phyloP scores from a whole-genome alignment of 1,284 basidiomycete genomes.

The Mycosarcoma mackinlayi region DNA sequence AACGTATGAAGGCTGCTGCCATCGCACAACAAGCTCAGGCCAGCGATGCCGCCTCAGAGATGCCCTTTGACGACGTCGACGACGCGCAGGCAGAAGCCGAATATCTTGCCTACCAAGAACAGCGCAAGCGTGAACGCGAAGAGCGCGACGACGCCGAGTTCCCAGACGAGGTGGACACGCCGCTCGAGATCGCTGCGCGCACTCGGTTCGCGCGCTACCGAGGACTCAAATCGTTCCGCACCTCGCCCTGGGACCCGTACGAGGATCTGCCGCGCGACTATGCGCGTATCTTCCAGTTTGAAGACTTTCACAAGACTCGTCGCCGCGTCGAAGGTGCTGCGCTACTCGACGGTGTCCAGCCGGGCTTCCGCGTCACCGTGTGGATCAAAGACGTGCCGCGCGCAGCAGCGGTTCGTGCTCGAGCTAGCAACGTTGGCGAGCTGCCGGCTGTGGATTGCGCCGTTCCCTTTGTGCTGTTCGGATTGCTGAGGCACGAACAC shows the following conservation, averaged over 20 bases:
- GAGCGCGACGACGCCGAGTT: conserved; percentile 80
- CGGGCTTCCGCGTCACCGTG: conserved; percentile 48
- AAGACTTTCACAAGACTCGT: conserved; percentile 89
- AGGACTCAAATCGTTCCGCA: conserved; percentile 90
- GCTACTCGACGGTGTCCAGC: conserved; percentile 56
- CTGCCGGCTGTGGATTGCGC: conserved; percentile 40
- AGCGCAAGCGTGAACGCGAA: conserved; percentile 84
- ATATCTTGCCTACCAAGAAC: conserved; percentile 75
- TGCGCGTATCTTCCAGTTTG: conserved; percentile 94
- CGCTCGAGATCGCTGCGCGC: conserved; percentile 83
- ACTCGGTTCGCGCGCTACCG: conserved; percentile 92
- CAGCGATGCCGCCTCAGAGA: conserved; percentile 26
- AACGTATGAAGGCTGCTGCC: conserved; percentile 78
- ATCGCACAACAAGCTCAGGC: conserved; percentile 66
- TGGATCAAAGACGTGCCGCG: conserved; percentile 57
- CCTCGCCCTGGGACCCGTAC: conserved; percentile 96
- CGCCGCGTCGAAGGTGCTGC: conserved; percentile 74
- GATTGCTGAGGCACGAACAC: conserved; percentile 92
- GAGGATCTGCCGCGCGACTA: conserved; percentile 96
- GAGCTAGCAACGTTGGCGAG: conserved; percentile 11
- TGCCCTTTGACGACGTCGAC: conserved; percentile 51
- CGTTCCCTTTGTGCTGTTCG: conserved; percentile 80
- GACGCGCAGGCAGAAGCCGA: conserved; percentile 77
- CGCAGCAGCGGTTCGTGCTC: conserved; percentile 54
- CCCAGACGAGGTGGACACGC: conserved; percentile 98